Conservation (phyloP, 768 basidiomycete genomes). For the Xerocomus spinulosus region DNA sequence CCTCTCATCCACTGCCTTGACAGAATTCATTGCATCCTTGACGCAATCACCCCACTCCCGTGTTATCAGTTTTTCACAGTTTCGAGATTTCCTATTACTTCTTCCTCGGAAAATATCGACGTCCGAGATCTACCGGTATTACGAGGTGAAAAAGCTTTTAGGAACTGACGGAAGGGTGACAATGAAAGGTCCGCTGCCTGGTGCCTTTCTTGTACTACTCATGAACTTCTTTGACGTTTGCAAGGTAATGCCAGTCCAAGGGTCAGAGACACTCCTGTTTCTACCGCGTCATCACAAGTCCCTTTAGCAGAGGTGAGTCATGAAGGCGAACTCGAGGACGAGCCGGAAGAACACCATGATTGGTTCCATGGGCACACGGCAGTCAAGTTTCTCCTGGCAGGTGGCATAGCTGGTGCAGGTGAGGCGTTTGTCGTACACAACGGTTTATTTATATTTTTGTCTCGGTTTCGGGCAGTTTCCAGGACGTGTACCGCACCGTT, state of each 20-base stretch:
- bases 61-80: constrained; percentile 75
- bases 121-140: constrained; percentile 82
- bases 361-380: constrained; percentile 69
- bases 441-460: constrained; percentile 4
- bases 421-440: constrained; percentile 25
- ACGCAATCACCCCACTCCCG: constrained; percentile 67
- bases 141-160: constrained; percentile 62
- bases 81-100: constrained; percentile 85
- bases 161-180: constrained; percentile 77
- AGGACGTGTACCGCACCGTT: constrained; percentile 96
- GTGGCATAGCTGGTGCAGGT: constrained; percentile 94
- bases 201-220: constrained; percentile 11
- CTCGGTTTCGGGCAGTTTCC: constrained; percentile 60
- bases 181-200: constrained; percentile 69
- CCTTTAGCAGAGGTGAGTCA: constrained; percentile 23
- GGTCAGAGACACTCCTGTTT: constrained; percentile 65
- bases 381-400: constrained; percentile 86
- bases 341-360: constrained; percentile 55
- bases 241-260: constrained; percentile 75
- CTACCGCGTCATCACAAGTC: constrained; percentile 16
- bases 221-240: constrained; percentile 23
- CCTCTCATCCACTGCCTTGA: constrained; percentile 61
- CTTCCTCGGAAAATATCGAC: constrained; percentile 78
- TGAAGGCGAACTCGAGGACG: constrained; percentile 45
- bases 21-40: constrained; percentile 78